These are phyloP conservation scores for Aspergillus transmontanensis DNA, from an alignment of 2,329 filamentous ascomycete species.

Conservation along the genomic window DNA sequence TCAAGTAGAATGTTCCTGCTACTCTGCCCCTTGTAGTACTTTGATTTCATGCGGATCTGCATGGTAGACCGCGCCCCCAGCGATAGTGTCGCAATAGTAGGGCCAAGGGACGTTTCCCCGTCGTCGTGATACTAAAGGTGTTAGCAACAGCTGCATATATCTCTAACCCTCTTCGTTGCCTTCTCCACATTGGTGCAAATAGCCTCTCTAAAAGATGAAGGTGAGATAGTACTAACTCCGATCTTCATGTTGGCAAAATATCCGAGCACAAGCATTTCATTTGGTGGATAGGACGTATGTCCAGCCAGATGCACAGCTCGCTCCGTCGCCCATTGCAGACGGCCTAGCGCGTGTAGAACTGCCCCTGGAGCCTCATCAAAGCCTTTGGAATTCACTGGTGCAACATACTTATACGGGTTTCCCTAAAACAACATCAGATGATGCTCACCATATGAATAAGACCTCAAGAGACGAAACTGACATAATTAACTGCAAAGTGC, in stretches of 20 bases:
- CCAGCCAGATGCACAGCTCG: conserved; percentile 36
- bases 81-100: conserved; percentile 58
- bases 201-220: background rate
- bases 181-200: background rate
- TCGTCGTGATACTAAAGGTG: conserved; percentile 58
- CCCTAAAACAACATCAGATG: conserved; percentile 40
- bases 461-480: conserved; percentile 23
- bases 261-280: conserved; percentile 58
- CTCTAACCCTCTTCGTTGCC: background rate
- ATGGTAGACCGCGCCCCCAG: conserved; percentile 57
- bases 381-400: conserved; percentile 47
- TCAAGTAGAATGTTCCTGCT: conserved; percentile 21
- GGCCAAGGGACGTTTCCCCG: conserved; percentile 58
- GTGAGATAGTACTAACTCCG: conserved; percentile 37
- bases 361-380: conserved; percentile 46
- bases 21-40: conserved; percentile 43
- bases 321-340: conserved; percentile 57
- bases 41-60: conserved; percentile 57
- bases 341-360: conserved; percentile 50
- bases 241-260: conserved; percentile 61
- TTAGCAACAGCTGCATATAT: background rate
- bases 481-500: conserved; percentile 54
- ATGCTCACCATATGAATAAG: too few relatives aligned
- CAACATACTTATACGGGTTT: conserved; percentile 63
- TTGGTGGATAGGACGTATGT: conserved; percentile 46